Base-by-base conservation (phyloP, 352 stramenopile genomes). In the Plasmopara halstedii region DNA sequence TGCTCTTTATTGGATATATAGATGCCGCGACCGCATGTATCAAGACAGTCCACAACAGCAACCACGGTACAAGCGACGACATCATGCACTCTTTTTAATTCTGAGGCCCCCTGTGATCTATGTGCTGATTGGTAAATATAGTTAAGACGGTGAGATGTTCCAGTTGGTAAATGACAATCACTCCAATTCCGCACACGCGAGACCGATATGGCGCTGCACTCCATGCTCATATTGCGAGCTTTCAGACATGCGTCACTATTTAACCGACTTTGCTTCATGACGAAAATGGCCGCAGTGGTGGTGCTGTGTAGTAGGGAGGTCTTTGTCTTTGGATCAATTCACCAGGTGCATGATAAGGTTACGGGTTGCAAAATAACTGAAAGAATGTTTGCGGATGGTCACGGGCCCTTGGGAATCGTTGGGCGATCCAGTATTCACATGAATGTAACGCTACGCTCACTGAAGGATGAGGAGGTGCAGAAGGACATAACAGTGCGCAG, bases 361-460 rank as follows among this genome's bases (percentile, higher is more conserved):
- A 84, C 67, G 0, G 74, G 81, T 26, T 81, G 60, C 44, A 72
- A 76, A 35, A 72, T 85, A 44, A 82, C 70, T 9, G 80, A 94
- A 62, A 67, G 68, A 50, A 88, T 90, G 79, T 94, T 90, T 58
- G 78, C 71, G 5, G 73, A 87, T 46, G 63, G 62, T 20, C 58
- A 61, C 27, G 78, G 77, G 0, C 72, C 71, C 8, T 83, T 70
- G 42, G 67, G 70, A 22, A 42, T 66, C 26, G 27, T 42, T n/a
- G 73, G 67, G 13, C 62, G 46, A 26, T 85, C 79, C 20, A 77
- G 50, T 17, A 50, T 91, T 27, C 17, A 35, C 0, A 53, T 91
- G 9, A 59, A 75, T 40, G 75, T 70, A 9, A 73, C 51, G 13
- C 48, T 90, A 22, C 63, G 63, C 15, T 50, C 73, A 19, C 43